Evolutionary conservation across 2,329 filamentous ascomycete species (phyloP), one percentile per base, ranked within the genome.

Genomic region (Colletotrichum nymphaeae): DNA sequence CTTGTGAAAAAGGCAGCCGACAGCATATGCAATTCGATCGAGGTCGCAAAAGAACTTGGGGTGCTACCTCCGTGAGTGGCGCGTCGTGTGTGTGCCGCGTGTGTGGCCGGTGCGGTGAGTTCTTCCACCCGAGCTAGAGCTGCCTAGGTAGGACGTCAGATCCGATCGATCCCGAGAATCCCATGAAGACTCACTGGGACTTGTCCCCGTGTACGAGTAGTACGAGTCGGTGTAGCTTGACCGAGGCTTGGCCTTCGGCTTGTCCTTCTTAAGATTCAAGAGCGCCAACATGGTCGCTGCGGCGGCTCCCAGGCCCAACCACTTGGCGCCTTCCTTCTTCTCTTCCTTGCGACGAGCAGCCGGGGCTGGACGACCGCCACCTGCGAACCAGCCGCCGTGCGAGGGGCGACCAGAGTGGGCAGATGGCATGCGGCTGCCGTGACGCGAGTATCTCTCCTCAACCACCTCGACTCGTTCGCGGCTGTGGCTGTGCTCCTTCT

Each of bases 391-490:
- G 58, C 86, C 88, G 64, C 85, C 83, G 77, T 90, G 87, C 75
- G 86, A 84, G 67, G 90, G 88, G 74, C 90, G 88, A 76, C 83
- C 81, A 14, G 84, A 83, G 78, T 86, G 81, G 16, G 81, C 80
- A 12, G 85, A 85, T 22, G 83, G 81, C 35, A 78, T 78, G 19
- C 82, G 81, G 79, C 83, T 83, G 69, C 84, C 84, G 77, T 85
- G 85, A 72, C 85, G 85, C 19, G 86, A 88, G 80, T 89, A 90
- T 57, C 89, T 89, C 80, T 93, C 91, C 79, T 93, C 91, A 77
- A 88, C 85, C 67, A 91, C 84, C 60, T 93, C 90, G 77, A 92
- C 88, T 59, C 85, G 83, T 74, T 91, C 89, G 28, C 86, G 81
- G 35, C 83, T 83, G 66, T 82, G 83, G 76, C 32, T 35, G 32